phyloP scores from a whole-genome alignment of 2,329 filamentous ascomycete species.

The Fusarium sp. region DNA sequence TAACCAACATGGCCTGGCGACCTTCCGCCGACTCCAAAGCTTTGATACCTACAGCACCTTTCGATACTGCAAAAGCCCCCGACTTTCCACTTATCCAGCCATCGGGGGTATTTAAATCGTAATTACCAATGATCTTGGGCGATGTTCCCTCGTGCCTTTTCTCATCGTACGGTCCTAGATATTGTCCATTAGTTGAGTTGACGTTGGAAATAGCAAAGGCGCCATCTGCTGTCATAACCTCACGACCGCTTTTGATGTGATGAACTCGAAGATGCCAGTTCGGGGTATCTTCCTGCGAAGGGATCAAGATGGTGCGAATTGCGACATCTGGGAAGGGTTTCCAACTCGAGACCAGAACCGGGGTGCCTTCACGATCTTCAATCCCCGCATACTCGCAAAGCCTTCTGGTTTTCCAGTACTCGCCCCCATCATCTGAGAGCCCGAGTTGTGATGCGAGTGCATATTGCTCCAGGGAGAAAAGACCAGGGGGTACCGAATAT shows the following conservation, averaged over 20 bases:
- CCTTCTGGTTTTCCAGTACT: slow-evolving; percentile 82
- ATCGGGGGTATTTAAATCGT: slow-evolving; percentile 65
- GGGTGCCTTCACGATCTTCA: slow-evolving; percentile 63
- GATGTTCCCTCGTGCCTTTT: slow-evolving; percentile 60
- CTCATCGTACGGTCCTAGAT: slow-evolving; percentile 62
- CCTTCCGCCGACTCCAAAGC: slow-evolving; percentile 61
- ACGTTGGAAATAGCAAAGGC: slow-evolving; percentile 75
- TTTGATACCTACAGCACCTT: slow-evolving; percentile 67
- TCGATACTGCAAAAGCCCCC: slow-evolving; percentile 68
- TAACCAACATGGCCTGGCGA: slow-evolving; percentile 72
- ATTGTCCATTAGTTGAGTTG: slow-evolving; percentile 59
- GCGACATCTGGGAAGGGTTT: slow-evolving; percentile 76
- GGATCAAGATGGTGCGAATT: slow-evolving; percentile 73
- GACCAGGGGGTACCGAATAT: slow-evolving; percentile 81
- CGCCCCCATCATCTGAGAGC: slow-evolving; percentile 79
- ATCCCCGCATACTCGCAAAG: slow-evolving; percentile 73
- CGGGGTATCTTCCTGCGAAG: slow-evolving; percentile 66
- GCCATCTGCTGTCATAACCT: slow-evolving; percentile 78
- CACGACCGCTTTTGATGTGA: slow-evolving; percentile 67
- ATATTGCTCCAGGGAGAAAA: slow-evolving; percentile 80
- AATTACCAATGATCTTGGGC: slow-evolving; percentile 69
- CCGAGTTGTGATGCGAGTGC: slow-evolving; percentile 81
- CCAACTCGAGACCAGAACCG: slow-evolving; percentile 77
- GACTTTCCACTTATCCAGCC: slow-evolving; percentile 61
- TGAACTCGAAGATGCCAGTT: slow-evolving; percentile 79